phyloP scores from a whole-genome alignment of 345 rosid genomes.

The Psidium guajava region DNA sequence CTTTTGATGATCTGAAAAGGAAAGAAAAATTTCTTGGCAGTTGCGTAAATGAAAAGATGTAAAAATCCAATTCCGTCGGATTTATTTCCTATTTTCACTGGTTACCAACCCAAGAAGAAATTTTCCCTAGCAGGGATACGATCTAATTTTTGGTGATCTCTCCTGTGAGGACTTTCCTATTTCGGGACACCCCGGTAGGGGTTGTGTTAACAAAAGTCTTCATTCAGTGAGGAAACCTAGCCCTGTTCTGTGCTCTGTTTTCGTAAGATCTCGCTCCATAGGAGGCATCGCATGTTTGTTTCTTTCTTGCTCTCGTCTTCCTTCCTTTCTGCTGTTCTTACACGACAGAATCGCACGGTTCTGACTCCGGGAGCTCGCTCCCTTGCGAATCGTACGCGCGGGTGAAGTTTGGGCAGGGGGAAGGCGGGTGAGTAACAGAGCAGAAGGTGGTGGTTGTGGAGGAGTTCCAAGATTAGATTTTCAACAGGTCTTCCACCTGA shows the following conservation, averaged over 20 bases:
- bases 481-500: not conserved
- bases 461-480: not conserved
- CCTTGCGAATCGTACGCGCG: not conserved
- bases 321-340: not conserved
- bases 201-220: not conserved
- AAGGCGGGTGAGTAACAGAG: not conserved
- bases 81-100: not conserved
- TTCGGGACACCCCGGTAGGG: not conserved
- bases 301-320: not conserved
- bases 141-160: not conserved
- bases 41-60: not conserved
- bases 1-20: not conserved
- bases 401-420: not conserved
- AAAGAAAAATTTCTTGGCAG: not conserved
- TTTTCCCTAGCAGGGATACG: not conserved
- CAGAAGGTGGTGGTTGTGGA: not conserved
- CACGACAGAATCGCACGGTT: not conserved
- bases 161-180: not conserved
- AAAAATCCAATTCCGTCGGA: not conserved
- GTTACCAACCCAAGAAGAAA: not conserved
- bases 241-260: not conserved
- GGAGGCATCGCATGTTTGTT: not conserved
- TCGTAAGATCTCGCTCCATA: not conserved
- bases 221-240: not conserved
- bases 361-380: not conserved